These are phyloP conservation scores for Cubamyces sp. DNA, from an alignment of 768 basidiomycete genomes.

Conservation along the genomic window DNA sequence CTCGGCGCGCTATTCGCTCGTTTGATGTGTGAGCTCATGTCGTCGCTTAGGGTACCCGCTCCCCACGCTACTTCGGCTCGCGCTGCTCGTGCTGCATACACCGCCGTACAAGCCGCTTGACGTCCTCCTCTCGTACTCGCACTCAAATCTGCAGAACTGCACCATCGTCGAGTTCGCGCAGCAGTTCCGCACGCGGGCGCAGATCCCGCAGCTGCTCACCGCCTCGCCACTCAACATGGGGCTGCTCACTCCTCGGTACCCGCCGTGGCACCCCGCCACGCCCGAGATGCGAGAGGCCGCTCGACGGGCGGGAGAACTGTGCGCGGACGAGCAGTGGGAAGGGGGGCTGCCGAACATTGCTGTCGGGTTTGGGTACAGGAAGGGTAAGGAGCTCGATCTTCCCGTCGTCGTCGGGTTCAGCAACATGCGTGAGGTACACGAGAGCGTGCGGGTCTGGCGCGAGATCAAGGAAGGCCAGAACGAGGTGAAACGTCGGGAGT, in stretches of 20 bases:
- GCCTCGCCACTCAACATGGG: constrained; percentile 90
- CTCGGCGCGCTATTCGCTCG: background rate
- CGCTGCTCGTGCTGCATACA: constrained; percentile 70
- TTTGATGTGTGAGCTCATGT: background rate
- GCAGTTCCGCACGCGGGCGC: constrained; percentile 62
- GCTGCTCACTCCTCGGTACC: constrained; percentile 60
- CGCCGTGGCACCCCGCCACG: constrained; percentile 82
- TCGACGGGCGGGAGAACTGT: constrained; percentile 37
- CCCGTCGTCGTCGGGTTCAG: constrained; percentile 79
- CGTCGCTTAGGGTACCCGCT: constrained; percentile 69
- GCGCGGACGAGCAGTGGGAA: constrained; percentile 41
- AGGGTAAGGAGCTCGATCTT: constrained; percentile 47
- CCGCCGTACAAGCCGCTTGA: constrained; percentile 75
- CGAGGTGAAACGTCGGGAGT: constrained; percentile 42
- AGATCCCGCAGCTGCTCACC: constrained; percentile 67
- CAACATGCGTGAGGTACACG: constrained; percentile 73
- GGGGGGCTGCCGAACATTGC: constrained; percentile 67
- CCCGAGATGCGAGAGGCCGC: constrained; percentile 48
- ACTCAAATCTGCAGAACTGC: constrained; percentile 75
- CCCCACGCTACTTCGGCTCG: constrained; percentile 81
- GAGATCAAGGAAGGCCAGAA: constrained; percentile 49
- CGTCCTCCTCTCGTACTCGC: constrained; percentile 79
- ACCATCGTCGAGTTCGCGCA: constrained; percentile 59
- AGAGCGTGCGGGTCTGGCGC: constrained; percentile 69
- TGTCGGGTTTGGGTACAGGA: constrained; percentile 68